Percentiles rank a stretch among this genome's conserved stretches.
Conservation (phyloP, 2,329 filamentous ascomycete genomes). For the Bisporella sp. region DNA sequence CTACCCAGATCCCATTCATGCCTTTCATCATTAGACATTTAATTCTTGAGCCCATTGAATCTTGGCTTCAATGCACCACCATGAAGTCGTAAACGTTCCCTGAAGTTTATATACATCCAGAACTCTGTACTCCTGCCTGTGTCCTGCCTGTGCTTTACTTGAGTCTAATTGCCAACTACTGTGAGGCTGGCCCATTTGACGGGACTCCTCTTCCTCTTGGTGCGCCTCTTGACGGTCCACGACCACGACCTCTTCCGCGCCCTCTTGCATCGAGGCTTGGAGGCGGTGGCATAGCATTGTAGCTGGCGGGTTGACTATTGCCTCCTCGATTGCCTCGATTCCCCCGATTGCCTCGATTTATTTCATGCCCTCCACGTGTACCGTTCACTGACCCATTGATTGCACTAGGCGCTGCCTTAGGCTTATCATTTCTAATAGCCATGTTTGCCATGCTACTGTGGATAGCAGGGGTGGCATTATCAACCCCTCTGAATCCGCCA, state of each 20-base stretch:
- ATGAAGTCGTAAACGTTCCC: too few relatives aligned
- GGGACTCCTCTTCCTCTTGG: conserved; percentile 5
- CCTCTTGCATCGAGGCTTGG: conserved; percentile 42
- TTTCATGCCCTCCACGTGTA: conserved; percentile 11
- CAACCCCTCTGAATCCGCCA: conserved; percentile 14
- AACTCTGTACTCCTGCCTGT: too few relatives aligned
- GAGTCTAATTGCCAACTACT: too few relatives aligned
- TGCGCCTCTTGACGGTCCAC: conserved; percentile 17
- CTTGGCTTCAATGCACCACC: too few relatives aligned
- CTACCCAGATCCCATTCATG: too few relatives aligned
- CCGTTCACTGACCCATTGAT: conserved; percentile 4
- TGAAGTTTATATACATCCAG: too few relatives aligned
- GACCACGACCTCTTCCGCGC: conserved; percentile 27
- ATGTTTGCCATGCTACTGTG: conserved; percentile 18
- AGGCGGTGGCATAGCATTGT: conserved; percentile 55
- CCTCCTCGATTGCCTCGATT: conserved; percentile 19
- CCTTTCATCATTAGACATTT: too few relatives aligned
- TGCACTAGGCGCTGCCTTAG: too few relatives aligned
- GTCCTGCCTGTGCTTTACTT: too few relatives aligned
- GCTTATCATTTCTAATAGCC: neutral
- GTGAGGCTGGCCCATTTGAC: too few relatives aligned
- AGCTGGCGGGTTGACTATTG: conserved; percentile 21
- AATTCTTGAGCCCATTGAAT: too few relatives aligned
- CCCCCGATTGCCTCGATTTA: too few relatives aligned
- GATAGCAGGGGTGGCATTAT: conserved; percentile 19